Evolutionary conservation across 345 rosid species (phyloP).

Genomic region (Acer campestre): DNA sequence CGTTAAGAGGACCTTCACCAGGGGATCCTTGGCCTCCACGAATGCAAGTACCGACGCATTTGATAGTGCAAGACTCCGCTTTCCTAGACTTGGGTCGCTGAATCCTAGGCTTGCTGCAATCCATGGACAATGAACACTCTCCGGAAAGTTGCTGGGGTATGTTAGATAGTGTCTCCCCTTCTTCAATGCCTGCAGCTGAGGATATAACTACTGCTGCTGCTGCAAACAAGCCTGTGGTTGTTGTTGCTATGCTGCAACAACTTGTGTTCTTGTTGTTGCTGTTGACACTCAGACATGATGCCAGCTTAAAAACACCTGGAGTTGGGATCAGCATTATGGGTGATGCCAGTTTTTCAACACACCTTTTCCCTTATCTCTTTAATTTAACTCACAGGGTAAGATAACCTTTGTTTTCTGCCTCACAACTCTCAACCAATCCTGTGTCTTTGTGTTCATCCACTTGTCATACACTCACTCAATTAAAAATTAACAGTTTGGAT

Average conservation of each 20-base stretch:
- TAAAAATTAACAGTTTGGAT: too few species aligned
- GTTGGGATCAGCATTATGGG: conserved; percentile 26
- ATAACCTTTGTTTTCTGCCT: background rate
- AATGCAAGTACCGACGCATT: conserved; percentile 81
- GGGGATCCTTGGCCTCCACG: conserved; percentile 82
- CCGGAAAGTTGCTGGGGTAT: conserved; percentile 82
- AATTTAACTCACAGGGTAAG: too few species aligned
- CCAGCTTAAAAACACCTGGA: conserved; percentile 6
- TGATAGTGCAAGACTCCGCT: conserved; percentile 82
- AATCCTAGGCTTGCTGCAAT: conserved; percentile 78
- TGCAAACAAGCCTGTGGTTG: conserved; percentile 36
- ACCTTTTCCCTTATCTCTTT: conserved; percentile 5
- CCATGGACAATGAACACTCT: conserved; percentile 47
- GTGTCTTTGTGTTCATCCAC: background rate
- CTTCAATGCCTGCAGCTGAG: conserved; percentile 33
- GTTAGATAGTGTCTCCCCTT: conserved; percentile 63
- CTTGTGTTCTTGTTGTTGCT: background rate
- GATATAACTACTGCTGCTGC: conserved; percentile 35
- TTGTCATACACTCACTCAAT: background rate
- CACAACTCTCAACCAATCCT: background rate
- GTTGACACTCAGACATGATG: background rate
- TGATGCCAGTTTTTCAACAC: background rate
- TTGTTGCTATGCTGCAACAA: conserved; percentile 17
- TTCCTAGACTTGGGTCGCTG: conserved; percentile 81
- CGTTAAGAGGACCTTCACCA: conserved; percentile 82